These are phyloP conservation scores for Hyaloscypha hepaticicola DNA, from an alignment of 495 filamentous ascomycete species.

Conservation along the genomic window DNA sequence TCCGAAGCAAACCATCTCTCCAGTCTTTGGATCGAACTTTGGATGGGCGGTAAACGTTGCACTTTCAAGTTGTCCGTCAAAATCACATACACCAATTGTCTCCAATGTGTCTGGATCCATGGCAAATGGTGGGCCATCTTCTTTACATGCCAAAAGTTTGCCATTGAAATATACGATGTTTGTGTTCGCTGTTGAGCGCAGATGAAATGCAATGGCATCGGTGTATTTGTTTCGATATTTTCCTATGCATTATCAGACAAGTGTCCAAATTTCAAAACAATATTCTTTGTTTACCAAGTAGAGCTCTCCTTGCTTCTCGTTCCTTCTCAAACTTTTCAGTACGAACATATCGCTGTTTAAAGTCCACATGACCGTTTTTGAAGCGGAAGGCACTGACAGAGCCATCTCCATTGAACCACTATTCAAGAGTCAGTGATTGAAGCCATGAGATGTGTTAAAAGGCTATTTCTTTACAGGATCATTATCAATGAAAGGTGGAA, in stretches of 20 bases:
- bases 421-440: too few species aligned
- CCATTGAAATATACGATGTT: constrained; percentile 36
- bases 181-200: constrained; percentile 37
- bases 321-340: constrained; percentile 38
- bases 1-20: constrained; percentile 45
- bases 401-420: constrained; percentile 30
- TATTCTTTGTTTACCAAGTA: constrained; percentile 22
- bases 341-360: constrained; percentile 36
- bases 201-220: constrained; percentile 31
- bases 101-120: constrained; percentile 40
- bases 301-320: constrained; percentile 25
- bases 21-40: constrained; percentile 55
- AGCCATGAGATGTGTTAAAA: too few species aligned
- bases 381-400: constrained; percentile 54
- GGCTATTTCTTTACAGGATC: constrained; percentile 12
- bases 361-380: constrained; percentile 37
- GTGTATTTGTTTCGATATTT: constrained; percentile 40
- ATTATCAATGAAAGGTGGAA: constrained; percentile 27
- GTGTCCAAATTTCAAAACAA: not conserved
- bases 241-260: constrained; percentile 11
- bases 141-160: constrained; percentile 36
- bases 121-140: constrained; percentile 37
- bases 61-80: constrained; percentile 53
- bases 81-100: constrained; percentile 36
- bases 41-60: constrained; percentile 60